Conservation (phyloP, 2,329 filamentous ascomycete species). For the Dactylellina sp. region DNA sequence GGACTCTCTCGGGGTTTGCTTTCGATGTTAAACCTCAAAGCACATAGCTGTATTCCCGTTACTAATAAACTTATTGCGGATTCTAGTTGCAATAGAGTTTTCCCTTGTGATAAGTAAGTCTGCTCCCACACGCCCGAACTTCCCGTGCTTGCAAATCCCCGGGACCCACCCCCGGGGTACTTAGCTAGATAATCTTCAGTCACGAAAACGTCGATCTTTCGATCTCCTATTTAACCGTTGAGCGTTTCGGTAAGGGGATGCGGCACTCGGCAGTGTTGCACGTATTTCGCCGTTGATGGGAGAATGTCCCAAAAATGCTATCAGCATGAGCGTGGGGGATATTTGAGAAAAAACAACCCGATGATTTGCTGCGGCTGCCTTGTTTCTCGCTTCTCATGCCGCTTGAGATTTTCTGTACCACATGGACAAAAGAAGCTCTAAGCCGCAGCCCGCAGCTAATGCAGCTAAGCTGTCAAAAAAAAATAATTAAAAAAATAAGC, state of each 20-base stretch:
- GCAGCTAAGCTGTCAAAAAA: conserved; percentile 43
- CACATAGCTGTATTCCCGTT: background rate
- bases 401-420: conserved; percentile 48
- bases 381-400: conserved; percentile 55
- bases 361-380: conserved; percentile 46
- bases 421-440: conserved; percentile 18
- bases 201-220: conserved; percentile 29
- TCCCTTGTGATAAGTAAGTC: conserved; percentile 69
- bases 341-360: conserved; percentile 4
- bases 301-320: conserved; percentile 12
- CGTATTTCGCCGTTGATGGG: conserved; percentile 37
- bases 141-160: conserved; percentile 10
- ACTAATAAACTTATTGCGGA: conserved; percentile 59
- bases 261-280: conserved; percentile 47
- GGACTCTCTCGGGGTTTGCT: conserved; percentile 15
- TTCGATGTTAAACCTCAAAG: conserved; percentile 4
- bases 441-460: conserved; percentile 32
- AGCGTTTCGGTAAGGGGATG: conserved; percentile 46
- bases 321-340: conserved; percentile 33
- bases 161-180: conserved; percentile 1
- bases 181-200: conserved; percentile 1
- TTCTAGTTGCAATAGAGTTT: conserved; percentile 70
- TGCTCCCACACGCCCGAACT: background rate
- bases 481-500: background rate
- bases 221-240: conserved; percentile 45